Conservation (phyloP, 306 rosid species). For the Dalbergia cultrata region DNA sequence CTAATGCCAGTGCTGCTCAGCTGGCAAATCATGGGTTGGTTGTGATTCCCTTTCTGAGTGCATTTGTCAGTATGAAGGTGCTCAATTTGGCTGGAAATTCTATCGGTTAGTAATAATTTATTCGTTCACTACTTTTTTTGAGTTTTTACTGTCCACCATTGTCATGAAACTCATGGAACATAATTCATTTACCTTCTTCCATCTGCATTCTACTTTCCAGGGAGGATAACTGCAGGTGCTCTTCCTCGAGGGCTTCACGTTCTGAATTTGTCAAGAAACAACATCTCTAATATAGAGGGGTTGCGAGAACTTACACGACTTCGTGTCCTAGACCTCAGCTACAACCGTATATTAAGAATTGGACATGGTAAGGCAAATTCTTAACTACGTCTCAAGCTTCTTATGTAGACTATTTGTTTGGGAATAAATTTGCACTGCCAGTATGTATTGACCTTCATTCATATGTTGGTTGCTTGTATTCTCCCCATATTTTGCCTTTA, state of each 20-base stretch:
- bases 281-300: conserved; percentile 80
- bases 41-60: conserved; percentile 89
- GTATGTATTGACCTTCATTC: conserved; percentile 14
- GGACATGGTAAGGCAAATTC: conserved; percentile 79
- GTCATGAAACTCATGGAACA: conserved; percentile 24
- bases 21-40: conserved; percentile 87
- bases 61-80: conserved; percentile 79
- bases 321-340: conserved; percentile 87
- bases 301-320: conserved; percentile 94
- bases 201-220: conserved; percentile 59
- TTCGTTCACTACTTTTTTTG: conserved; percentile 6
- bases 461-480: conserved; percentile 41
- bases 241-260: conserved; percentile 96
- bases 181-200: conserved; percentile 15
- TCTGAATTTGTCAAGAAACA: conserved; percentile 88
- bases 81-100: conserved; percentile 91
- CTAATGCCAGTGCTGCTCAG: conserved; percentile 76
- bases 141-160: conserved; percentile 12
- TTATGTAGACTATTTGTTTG: neutral
- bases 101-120: conserved; percentile 65
- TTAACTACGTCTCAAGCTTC: conserved; percentile 31
- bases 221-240: conserved; percentile 81
- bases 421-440: neutral
- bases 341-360: conserved; percentile 81
- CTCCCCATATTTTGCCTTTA: conserved; percentile 3